Base-by-base conservation (phyloP, 2,329 filamentous ascomycete species). In the Claviceps capensis region DNA sequence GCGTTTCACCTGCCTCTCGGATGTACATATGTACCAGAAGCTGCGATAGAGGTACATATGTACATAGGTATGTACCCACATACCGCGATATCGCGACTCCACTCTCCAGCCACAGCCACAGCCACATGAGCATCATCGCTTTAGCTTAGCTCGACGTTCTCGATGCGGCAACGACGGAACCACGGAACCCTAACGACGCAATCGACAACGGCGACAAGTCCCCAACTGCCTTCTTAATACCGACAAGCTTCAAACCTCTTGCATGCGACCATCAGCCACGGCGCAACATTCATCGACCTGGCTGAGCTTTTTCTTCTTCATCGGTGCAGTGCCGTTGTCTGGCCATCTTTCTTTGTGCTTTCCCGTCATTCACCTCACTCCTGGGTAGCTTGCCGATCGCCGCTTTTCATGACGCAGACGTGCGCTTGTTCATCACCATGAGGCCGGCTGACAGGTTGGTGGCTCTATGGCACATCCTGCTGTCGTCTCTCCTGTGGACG, bases 371-470 rank as follows among this genome's bases (percentile, higher is more conserved):
- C 5, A n/a, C 17, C 42, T n/a, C 11, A 13, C 38, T 26, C 16
- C 8, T 37, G 16, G 41, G 38, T 19, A 22, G 38, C 48, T 36
- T 3, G 16, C 40, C 48, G 6, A 7, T 43, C 42, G 14, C 42
- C 19, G 34, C 42, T 45, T 45, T 76, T 75, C 65, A 75, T 74
- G 72, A 69, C 63, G 61, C 58, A 57, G 59, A 56, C 52, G 58
- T 56, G 53, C 56, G 52, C 60, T 54, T 56, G 59, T 57, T 61
- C 65, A 63, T 68, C 69, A 77, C 69, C 67, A 81, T 81, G 77
- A 79, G 73, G 73, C 69, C 70, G 62, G 65, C 69, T 67, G 69
- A 67, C 64, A 71, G 68, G 68, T 69, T 70, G 59, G 67, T 68
- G 60, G 70, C 72, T 64, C 69, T 68, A 62, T 68, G 68, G 66